phyloP scores from a whole-genome alignment of 2,329 filamentous ascomycete genomes.

The Emergomyces orientalis region DNA sequence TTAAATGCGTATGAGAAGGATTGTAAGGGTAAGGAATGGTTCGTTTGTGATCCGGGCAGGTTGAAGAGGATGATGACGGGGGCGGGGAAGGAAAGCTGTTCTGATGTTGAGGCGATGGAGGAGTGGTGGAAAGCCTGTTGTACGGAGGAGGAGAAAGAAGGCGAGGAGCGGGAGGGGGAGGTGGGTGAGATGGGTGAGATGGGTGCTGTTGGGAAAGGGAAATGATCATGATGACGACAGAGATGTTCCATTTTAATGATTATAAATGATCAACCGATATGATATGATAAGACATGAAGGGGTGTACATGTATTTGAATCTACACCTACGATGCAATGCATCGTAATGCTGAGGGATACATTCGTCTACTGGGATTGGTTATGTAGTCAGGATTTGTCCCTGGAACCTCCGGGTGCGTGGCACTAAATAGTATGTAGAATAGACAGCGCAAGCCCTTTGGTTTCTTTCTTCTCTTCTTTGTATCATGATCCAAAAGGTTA shows the following conservation, averaged over 20 bases:
- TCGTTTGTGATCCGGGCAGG: constrained; percentile 15
- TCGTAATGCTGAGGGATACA: not conserved
- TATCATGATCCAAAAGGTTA: not conserved
- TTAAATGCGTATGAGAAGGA: constrained; percentile 24
- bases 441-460: not conserved
- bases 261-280: not conserved
- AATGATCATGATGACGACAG: not conserved
- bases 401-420: no score
- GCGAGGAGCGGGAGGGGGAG: constrained; percentile 2
- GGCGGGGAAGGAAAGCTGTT: constrained; percentile 4
- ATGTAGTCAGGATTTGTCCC: not conserved
- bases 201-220: not conserved
- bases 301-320: not conserved
- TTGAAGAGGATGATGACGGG: constrained; percentile 14
- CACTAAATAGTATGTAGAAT: not conserved
- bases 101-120: constrained; percentile 4
- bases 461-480: not conserved
- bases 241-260: not conserved
- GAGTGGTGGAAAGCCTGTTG: constrained; percentile 17
- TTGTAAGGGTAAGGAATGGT: constrained; percentile 20
- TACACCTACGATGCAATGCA: not conserved
- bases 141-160: constrained; percentile 9
- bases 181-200: not conserved
- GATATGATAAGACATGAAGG: not conserved
- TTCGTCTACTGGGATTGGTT: not conserved